Evolutionary conservation across 2,329 filamentous ascomycete genomes (phyloP).

Genomic region (Microsporum audouinii): DNA sequence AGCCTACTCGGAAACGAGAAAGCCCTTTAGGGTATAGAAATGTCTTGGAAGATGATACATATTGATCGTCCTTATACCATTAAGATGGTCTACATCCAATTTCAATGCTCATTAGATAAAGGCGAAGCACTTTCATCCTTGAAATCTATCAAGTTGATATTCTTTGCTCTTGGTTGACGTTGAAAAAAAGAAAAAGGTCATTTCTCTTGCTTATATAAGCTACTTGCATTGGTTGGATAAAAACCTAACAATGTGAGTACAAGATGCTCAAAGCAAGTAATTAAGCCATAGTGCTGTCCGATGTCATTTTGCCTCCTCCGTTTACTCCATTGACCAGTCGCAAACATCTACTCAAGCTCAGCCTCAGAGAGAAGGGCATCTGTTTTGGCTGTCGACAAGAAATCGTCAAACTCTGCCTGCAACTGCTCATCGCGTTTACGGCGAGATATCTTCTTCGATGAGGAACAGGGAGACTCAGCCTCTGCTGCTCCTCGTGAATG

Average conservation of each 20-base stretch:
- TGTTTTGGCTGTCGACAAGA: neutral
- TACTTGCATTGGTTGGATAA: neutral
- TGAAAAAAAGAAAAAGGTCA: neutral
- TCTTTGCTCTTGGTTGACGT: neutral
- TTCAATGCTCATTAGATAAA: neutral
- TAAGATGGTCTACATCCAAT: neutral
- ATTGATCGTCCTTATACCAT: neutral
- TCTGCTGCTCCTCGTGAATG: constrained; percentile 1
- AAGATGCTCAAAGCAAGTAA: neutral
- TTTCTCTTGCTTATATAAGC: neutral
- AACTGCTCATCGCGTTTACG: constrained; percentile 3
- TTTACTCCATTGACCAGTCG: neutral
- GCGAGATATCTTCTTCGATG: constrained; percentile 17
- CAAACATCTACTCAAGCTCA: neutral
- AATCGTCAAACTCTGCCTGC: constrained; percentile 2
- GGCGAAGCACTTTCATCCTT: neutral
- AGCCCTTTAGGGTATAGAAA: neutral
- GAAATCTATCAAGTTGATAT: neutral
- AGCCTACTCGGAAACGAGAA: neutral
- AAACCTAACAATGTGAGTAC: neutral
- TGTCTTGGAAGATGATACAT: neutral
- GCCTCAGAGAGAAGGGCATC: neutral
- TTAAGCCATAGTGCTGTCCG: neutral
- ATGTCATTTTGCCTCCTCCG: neutral
- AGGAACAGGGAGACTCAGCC: constrained; percentile 5